A percentile compares a stretch with the other conserved stretches of the same genome.
phyloP scores from a whole-genome alignment of 371 early-diverging fungal genomes.

The Lichtheimia corymbifera region DNA sequence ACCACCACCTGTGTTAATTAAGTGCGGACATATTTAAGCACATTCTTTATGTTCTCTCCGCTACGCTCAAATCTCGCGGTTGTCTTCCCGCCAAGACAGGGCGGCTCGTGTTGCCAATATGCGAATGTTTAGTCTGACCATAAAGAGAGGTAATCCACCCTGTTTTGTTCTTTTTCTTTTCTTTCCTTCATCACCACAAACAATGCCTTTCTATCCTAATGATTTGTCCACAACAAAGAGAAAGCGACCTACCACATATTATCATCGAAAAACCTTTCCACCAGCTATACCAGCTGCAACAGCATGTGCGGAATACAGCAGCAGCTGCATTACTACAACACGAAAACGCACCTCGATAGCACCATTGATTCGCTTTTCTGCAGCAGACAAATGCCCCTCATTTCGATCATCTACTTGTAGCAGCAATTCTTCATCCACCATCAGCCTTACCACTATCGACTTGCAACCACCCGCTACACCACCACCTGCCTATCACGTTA shows the following conservation, averaged over 20 bases:
- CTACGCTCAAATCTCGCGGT: no score
- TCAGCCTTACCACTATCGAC: not conserved
- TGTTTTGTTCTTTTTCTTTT: not conserved
- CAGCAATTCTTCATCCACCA: not conserved
- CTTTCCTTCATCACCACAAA: not conserved
- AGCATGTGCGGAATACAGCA: not conserved
- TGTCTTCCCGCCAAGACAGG: no score
- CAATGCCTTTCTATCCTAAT: not conserved
- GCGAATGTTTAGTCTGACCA: no score
- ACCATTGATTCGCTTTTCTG: not conserved
- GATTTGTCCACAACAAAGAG: not conserved
- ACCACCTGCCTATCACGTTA: not conserved
- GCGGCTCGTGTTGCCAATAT: no score
- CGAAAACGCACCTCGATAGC: not conserved
- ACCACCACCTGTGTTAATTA: no score
- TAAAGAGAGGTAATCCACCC: not conserved
- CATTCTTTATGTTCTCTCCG: no score
- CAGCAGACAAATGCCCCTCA: not conserved
- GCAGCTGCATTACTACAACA: not conserved
- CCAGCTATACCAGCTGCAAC: not conserved
- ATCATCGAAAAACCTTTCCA: not conserved
- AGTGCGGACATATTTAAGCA: no score
- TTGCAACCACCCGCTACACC: not conserved
- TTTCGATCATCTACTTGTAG: not conserved
- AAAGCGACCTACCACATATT: not conserved